phyloP scores from a whole-genome alignment of 495 filamentous ascomycete genomes.

The Aspergillus kassunensis region DNA sequence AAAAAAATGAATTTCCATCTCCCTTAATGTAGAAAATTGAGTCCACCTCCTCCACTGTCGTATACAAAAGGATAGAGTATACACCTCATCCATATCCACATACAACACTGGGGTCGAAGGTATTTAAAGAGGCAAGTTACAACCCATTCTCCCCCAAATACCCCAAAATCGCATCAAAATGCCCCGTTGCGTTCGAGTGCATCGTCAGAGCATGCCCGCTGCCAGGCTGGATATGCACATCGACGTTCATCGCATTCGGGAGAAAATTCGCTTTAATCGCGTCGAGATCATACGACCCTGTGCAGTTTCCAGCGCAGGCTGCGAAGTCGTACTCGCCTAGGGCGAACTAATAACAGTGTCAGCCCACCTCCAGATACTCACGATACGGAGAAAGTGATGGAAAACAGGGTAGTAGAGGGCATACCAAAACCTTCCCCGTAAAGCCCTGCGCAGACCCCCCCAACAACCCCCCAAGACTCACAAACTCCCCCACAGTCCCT shows the following conservation, averaged over 20 bases:
- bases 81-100: too few relatives aligned
- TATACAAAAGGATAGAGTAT: too few relatives aligned
- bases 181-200: conserved; percentile 3
- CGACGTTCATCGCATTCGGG: not conserved
- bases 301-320: not conserved
- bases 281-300: not conserved
- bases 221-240: conserved; percentile 1
- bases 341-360: not conserved
- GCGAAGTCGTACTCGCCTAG: conserved; percentile 2
- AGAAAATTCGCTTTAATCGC: not conserved
- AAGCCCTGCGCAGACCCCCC: not conserved
- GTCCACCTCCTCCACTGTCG: too few relatives aligned
- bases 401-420: not conserved
- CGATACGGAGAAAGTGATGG: not conserved
- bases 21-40: too few relatives aligned
- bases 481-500: not conserved
- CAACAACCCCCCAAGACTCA: not conserved
- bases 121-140: too few relatives aligned
- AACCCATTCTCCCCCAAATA: not conserved
- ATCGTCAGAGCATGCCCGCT: conserved; percentile 3
- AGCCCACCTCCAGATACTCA: not conserved
- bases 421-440: not conserved
- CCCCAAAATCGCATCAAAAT: not conserved
- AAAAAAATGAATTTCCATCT: too few relatives aligned
- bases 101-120: too few relatives aligned